phyloP scores from a whole-genome alignment of 768 basidiomycete species.

The Russula emetica region DNA sequence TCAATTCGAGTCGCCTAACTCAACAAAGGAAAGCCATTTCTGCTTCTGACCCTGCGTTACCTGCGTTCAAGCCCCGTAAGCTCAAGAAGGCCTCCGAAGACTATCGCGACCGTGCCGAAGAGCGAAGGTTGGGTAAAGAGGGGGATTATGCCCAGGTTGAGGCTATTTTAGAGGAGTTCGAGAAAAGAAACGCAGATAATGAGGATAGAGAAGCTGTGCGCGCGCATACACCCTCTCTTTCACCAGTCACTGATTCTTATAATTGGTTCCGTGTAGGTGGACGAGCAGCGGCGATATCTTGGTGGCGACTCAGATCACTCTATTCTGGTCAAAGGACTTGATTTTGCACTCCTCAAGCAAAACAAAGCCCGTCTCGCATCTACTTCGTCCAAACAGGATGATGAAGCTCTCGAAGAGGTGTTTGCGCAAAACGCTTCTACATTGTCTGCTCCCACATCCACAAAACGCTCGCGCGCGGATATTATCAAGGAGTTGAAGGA shows the following conservation, averaged over 20 bases:
- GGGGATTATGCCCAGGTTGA: conserved; percentile 79
- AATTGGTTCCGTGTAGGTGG: conserved; percentile 45
- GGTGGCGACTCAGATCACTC: conserved; percentile 85
- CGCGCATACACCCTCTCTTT: conserved; percentile 5
- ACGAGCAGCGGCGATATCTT: conserved; percentile 69
- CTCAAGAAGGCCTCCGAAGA: conserved; percentile 50
- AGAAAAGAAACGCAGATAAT: conserved; percentile 54
- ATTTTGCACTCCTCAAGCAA: conserved; percentile 80
- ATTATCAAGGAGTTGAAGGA: conserved; percentile 69
- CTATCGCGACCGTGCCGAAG: conserved; percentile 75
- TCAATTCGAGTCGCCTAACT: not conserved
- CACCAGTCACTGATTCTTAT: not conserved
- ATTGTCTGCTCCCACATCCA: conserved; percentile 34
- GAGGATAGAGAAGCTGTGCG: conserved; percentile 59
- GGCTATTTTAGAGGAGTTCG: conserved; percentile 77
- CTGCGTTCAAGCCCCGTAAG: conserved; percentile 78
- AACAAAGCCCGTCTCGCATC: conserved; percentile 62
- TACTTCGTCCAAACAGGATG: conserved; percentile 53
- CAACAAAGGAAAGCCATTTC: conserved; percentile 43
- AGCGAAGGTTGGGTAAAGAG: conserved; percentile 59
- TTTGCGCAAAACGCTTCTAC: conserved; percentile 47
- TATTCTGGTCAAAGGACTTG: conserved; percentile 85
- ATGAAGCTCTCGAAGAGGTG: conserved; percentile 76
- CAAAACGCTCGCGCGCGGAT: conserved; percentile 77
- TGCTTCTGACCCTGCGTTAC: conserved; percentile 57